Conservation (phyloP, 2,329 filamentous ascomycete species). For the Neonectria coccinea region DNA sequence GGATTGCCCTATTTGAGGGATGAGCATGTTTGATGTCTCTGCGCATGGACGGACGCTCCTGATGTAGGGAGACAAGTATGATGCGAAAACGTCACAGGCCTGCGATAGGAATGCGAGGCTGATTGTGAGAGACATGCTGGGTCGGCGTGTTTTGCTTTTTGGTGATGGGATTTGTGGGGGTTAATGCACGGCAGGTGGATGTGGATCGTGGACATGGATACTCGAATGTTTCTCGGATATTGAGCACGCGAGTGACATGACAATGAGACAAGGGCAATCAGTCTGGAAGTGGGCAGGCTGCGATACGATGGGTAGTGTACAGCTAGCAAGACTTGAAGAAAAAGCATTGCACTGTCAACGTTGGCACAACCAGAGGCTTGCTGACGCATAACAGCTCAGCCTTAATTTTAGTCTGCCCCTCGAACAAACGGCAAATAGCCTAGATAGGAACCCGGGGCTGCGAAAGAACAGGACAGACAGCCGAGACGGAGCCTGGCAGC, state of each 20-base stretch:
- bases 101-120: background rate
- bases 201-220: background rate
- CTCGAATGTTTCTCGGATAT: background rate
- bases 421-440: background rate
- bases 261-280: background rate
- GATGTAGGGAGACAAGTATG: background rate
- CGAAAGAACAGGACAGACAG: too few relatives aligned
- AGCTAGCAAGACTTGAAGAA: background rate
- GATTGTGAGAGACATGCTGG: background rate
- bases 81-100: background rate
- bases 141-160: background rate
- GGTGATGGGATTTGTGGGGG: background rate
- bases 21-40: background rate
- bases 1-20: background rate
- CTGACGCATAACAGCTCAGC: background rate
- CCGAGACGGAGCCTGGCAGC: background rate
- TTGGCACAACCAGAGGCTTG: too few relatives aligned
- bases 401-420: background rate
- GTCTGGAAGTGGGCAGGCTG: background rate
- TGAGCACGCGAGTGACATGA: slow-evolving; percentile 1
- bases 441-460: background rate
- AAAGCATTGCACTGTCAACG: too few relatives aligned
- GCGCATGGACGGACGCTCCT: background rate
- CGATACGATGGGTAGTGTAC: background rate
- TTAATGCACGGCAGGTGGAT: slow-evolving; percentile 1